Base-by-base conservation (phyloP, 2,329 filamentous ascomycete species). In the Penicillium aurantiogriseum region DNA sequence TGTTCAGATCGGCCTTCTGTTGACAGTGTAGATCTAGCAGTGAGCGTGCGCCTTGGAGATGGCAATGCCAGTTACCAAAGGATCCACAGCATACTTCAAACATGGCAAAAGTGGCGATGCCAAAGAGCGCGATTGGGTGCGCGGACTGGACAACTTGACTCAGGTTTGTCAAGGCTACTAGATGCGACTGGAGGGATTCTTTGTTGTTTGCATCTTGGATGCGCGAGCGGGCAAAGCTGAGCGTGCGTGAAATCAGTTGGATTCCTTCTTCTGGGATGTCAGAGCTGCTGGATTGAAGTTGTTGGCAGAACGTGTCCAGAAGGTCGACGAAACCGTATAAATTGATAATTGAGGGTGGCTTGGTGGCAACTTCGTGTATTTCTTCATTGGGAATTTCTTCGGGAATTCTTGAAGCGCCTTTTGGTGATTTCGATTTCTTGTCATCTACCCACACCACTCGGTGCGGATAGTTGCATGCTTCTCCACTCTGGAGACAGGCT, bases 81-180 rank as follows among this genome's bases (percentile, higher is more conserved):
- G 74, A 69, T 0, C 74, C 71, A 31, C 77, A 76, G 39, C 72
- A 77, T 0, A 79, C 76, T 13, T 79, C 77, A 27, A 79, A 76
- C 35, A 79, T 74, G 0, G 77, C 76, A 58, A 79, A 79, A 0
- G 74, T 76, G 0, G 76, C 76, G 19, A 79, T 79, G 1, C 76
- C 77, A 5, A 79, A 69, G 9, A 79, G 69, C 0, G 77, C 77
- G 48, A 78, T 70, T 0, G 77, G 77, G 35, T 79, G 72, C 2
- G 74, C 76, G 0, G 70, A 74, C 33, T 71, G 71, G 3, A 79
- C 67, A 6, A 75, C 73, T 40, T 73, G 68, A 56, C 73, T 77
- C 11, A 79, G 68, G 17, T 72, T 71, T 39, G 70, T 67, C 4
- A 79, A 62, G 0, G 74, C 75, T 0, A 71, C 68, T 0, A 78